A percentile compares a stretch with the other conserved stretches of the same genome.
phyloP scores from a whole-genome alignment of 139 green algal species.

The Gonium pectorale region DNA sequence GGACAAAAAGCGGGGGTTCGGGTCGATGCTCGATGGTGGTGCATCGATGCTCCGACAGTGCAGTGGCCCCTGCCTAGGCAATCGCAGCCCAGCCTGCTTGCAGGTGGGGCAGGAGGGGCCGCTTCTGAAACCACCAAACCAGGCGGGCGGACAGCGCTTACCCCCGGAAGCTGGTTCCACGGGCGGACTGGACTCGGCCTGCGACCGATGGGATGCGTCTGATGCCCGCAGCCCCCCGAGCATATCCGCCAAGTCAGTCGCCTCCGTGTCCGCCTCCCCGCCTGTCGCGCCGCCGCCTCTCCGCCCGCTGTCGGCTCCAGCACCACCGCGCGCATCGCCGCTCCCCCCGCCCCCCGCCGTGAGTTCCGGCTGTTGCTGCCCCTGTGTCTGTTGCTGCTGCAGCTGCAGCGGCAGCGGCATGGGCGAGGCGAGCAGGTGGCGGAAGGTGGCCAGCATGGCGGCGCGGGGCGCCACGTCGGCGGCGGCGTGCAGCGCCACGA shows the following conservation, averaged over 20 bases:
- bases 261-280: neutral
- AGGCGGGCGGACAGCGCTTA: too few relatives aligned
- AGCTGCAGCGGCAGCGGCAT: neutral
- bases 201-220: too few relatives aligned
- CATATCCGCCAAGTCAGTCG: neutral
- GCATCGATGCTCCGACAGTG: neutral
- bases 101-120: neutral
- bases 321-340: neutral
- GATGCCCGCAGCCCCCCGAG: neutral
- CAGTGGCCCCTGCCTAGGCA: neutral
- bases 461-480: constrained; percentile 10
- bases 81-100: neutral
- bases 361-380: neutral
- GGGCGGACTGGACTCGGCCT: too few relatives aligned
- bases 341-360: neutral
- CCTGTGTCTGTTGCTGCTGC: neutral
- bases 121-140: neutral
- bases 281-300: neutral
- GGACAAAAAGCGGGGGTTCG: too few relatives aligned
- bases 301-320: neutral
- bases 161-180: too few relatives aligned
- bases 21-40: too few relatives aligned
- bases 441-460: constrained; percentile 33
- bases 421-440: neutral
- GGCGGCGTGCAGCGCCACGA: neutral